phyloP scores from a whole-genome alignment of 345 rosid genomes.

The Hibiscus syriacus region DNA sequence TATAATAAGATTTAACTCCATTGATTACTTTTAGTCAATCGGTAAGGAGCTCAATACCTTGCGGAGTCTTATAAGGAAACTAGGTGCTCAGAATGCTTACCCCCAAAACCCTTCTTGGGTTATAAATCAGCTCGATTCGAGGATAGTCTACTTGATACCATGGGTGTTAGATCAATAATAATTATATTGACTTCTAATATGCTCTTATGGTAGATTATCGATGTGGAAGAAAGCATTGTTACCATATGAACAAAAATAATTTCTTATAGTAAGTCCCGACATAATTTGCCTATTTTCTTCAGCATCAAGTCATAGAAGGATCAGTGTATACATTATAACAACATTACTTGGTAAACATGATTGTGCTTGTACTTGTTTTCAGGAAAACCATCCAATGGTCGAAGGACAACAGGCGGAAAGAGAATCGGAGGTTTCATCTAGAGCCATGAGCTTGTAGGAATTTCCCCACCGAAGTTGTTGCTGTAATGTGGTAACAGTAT shows the following conservation, averaged over 20 bases:
- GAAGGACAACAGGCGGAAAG: no score
- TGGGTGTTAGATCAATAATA: background rate
- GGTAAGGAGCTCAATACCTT: background rate
- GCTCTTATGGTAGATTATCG: background rate
- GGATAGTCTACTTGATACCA: background rate
- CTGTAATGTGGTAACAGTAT: no score
- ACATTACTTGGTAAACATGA: no score
- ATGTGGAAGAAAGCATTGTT: background rate
- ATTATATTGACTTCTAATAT: background rate
- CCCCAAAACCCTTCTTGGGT: background rate
- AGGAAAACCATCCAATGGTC: no score
- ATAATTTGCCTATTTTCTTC: background rate
- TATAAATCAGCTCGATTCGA: background rate
- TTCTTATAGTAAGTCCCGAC: background rate
- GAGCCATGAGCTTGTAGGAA: no score
- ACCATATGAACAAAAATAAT: background rate
- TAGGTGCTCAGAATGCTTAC: background rate
- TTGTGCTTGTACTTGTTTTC: no score
- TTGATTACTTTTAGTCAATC: background rate
- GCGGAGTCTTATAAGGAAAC: no score
- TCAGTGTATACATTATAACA: no score
- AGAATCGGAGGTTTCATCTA: no score
- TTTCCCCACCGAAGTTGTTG: no score
- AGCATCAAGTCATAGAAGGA: background rate
- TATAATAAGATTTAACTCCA: background rate